phyloP scores from a whole-genome alignment of 2,329 filamentous ascomycete genomes.

The Cytospora mali region DNA sequence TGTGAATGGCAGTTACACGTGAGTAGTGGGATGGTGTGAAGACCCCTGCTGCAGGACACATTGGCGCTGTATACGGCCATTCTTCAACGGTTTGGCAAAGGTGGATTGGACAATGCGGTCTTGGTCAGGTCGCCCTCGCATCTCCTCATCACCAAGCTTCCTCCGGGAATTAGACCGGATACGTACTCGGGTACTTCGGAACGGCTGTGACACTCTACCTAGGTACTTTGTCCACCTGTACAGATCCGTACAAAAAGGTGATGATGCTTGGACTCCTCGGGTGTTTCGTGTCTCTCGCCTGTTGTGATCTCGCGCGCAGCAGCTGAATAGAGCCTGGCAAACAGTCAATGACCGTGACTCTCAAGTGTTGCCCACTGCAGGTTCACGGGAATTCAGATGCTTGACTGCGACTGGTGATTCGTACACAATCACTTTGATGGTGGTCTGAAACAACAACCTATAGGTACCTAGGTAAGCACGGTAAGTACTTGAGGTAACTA shows the following conservation, averaged over 20 bases:
- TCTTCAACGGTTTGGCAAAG: neutral
- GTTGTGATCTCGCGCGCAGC: neutral
- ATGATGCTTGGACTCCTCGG: neutral
- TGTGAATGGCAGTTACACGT: slow-evolving; percentile 1
- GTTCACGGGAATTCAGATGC: too few relatives aligned
- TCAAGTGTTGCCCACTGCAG: neutral
- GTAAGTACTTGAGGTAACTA: too few relatives aligned
- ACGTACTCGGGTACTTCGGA: neutral
- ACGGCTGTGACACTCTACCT: neutral
- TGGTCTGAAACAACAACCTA: too few relatives aligned
- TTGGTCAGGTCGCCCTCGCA: neutral
- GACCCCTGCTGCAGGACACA: slow-evolving; percentile 8
- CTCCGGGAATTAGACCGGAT: neutral
- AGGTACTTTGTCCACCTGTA: too few relatives aligned
- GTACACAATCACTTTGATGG: neutral
- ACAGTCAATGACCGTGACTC: neutral
- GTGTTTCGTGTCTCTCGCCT: neutral
- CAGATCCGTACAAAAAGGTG: neutral
- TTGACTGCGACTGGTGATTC: neutral
- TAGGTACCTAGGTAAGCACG: neutral
- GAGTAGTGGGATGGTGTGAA: slow-evolving; percentile 13
- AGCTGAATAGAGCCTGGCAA: neutral
- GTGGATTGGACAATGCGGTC: neutral
- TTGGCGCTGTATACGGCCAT: neutral
- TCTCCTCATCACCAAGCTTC: neutral